These are phyloP conservation scores for Xerocomus amazonicus DNA, from an alignment of 1,284 basidiomycete genomes.

Conservation along the genomic window DNA sequence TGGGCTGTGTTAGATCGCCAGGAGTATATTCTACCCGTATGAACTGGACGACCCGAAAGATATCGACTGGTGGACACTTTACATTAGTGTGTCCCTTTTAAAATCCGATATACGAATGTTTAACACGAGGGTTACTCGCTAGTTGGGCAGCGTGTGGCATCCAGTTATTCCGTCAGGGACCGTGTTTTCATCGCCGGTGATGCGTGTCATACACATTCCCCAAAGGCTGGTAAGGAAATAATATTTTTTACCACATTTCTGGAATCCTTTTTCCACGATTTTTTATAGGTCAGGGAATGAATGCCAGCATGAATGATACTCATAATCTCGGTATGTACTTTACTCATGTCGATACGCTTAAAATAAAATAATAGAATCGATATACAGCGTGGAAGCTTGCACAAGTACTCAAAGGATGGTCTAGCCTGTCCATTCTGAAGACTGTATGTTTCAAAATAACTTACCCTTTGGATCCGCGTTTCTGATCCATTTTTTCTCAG, in stretches of 20 bases:
- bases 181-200: conserved; percentile 81
- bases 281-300: conserved; percentile 61
- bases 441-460: conserved; percentile 50
- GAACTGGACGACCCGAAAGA: conserved; percentile 51
- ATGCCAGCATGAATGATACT: conserved; percentile 78
- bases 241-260: not conserved
- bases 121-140: not conserved
- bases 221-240: conserved; percentile 54
- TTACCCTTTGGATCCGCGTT: not conserved
- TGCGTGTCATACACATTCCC: conserved; percentile 83
- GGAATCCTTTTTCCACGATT: not conserved
- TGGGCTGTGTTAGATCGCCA: conserved; percentile 45
- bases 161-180: conserved; percentile 60
- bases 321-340: conserved; percentile 61
- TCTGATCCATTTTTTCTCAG: conserved; percentile 30
- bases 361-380: conserved; percentile 1
- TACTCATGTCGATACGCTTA: not conserved
- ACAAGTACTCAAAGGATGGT: conserved; percentile 70
- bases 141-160: conserved; percentile 76
- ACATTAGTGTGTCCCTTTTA: conserved; percentile 49
- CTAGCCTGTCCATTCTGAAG: conserved; percentile 59
- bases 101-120: not conserved
- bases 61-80: conserved; percentile 81
- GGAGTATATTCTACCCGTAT: conserved; percentile 68
- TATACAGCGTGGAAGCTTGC: conserved; percentile 69